These are phyloP conservation scores for Camellia oleifera DNA, from an alignment of 179 eudicot species.

Conservation along the genomic window DNA sequence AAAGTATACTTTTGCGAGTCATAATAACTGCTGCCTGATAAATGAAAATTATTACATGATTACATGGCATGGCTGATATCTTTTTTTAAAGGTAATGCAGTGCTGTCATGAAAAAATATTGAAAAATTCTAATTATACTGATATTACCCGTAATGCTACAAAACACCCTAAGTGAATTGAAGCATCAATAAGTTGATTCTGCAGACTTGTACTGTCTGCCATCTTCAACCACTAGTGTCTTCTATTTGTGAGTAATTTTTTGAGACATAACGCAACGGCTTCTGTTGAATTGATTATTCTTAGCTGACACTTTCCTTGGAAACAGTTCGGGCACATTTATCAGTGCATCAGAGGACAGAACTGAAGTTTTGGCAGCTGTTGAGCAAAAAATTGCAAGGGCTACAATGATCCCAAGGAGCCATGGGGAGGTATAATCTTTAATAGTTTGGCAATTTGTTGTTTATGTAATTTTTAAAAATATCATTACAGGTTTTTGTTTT, in stretches of 20 bases:
- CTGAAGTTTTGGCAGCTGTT: constrained; percentile 68
- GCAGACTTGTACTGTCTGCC: not conserved
- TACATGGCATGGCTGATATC: not conserved
- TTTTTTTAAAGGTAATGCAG: not conserved
- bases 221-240: not conserved
- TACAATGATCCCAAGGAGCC: constrained; percentile 73
- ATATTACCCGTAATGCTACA: not conserved
- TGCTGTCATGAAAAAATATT: not conserved
- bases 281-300: not conserved
- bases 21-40: not conserved
- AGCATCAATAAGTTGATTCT: not conserved
- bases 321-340: constrained; percentile 92
- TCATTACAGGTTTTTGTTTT: not conserved
- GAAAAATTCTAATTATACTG: not conserved
- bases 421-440: constrained; percentile 71
- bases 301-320: constrained; percentile 26
- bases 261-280: not conserved
- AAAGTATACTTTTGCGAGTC: not conserved
- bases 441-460: not conserved
- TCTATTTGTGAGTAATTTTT: not conserved
- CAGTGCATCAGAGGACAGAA: constrained; percentile 83
- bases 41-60: not conserved
- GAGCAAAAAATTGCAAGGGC: constrained; percentile 91
- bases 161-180: not conserved
- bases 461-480: not conserved